Conservation (phyloP, 2,329 filamentous ascomycete genomes). For the Alternaria brassicae region DNA sequence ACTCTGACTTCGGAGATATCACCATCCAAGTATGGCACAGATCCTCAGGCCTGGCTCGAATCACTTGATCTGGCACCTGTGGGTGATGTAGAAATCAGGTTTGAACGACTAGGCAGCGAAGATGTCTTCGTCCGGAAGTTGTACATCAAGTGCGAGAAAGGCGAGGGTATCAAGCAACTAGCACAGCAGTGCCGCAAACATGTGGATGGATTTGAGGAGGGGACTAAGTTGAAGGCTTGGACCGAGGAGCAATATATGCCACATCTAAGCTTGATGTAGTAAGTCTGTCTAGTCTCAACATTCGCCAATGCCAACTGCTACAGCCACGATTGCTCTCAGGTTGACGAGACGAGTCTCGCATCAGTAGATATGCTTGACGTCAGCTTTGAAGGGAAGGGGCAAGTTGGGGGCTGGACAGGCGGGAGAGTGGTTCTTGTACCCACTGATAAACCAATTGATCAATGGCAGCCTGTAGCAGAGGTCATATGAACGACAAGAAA, state of each 20-base stretch:
- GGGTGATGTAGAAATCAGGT: slow-evolving; percentile 31
- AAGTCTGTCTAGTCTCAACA: slow-evolving; percentile 34
- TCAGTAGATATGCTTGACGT: slow-evolving; percentile 37
- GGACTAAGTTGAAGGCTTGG: slow-evolving; percentile 40
- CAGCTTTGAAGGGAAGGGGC: slow-evolving; percentile 27
- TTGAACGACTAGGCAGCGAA: slow-evolving; percentile 45
- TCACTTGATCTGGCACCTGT: slow-evolving; percentile 31
- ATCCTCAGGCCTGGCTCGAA: slow-evolving; percentile 50
- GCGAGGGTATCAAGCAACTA: slow-evolving; percentile 33
- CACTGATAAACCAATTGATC: slow-evolving; percentile 46
- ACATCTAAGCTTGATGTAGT: slow-evolving; percentile 54
- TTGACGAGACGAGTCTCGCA: slow-evolving; percentile 30
- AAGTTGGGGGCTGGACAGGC: slow-evolving; percentile 43
- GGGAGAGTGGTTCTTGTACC: slow-evolving; percentile 51
- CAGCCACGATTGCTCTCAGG: slow-evolving; percentile 37
- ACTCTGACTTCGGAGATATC: slow-evolving; percentile 52
- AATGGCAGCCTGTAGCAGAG: slow-evolving; percentile 50
- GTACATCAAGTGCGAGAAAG: slow-evolving; percentile 47
- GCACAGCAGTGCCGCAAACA: slow-evolving; percentile 37
- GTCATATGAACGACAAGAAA: slow-evolving; percentile 22
- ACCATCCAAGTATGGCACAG: slow-evolving; percentile 29
- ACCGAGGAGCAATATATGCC: slow-evolving; percentile 44
- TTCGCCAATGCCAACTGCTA: background rate
- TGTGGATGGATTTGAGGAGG: slow-evolving; percentile 35
- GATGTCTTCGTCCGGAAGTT: slow-evolving; percentile 51